phyloP scores from a whole-genome alignment of 805 yeast genomes.

The Candida maesae region DNA sequence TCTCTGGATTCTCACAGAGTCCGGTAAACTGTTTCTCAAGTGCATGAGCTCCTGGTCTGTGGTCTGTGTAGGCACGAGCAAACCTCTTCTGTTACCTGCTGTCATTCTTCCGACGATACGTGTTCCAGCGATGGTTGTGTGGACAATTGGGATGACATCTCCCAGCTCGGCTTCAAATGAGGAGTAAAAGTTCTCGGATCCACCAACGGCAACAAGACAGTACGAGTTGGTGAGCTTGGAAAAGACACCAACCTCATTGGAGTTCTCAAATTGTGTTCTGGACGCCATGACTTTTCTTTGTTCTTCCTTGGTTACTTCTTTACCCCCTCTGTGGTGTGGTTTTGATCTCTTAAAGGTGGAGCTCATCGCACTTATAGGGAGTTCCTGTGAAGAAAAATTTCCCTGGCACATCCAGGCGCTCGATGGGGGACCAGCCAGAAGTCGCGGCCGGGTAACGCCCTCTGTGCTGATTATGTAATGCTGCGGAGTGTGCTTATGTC shows the following conservation, averaged over 20 bases:
- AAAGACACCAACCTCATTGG: slow-evolving; percentile 91
- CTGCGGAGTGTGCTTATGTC: too few species aligned
- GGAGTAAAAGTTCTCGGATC: slow-evolving; percentile 82
- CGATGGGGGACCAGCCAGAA: too few species aligned
- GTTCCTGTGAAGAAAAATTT: too few species aligned
- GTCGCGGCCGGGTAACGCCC: too few species aligned
- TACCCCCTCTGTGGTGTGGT: background rate
- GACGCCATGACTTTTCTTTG: slow-evolving; percentile 61
- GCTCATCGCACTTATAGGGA: too few species aligned
- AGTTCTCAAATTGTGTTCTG: slow-evolving; percentile 78
- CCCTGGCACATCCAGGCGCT: too few species aligned
- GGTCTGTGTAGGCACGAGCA: slow-evolving; percentile 95
- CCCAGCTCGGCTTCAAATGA: slow-evolving; percentile 98
- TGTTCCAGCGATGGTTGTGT: slow-evolving; percentile 97
- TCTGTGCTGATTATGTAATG: too few species aligned
- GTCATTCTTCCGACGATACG: slow-evolving; percentile 98
- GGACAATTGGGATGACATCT: slow-evolving; percentile 93
- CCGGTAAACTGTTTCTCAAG: slow-evolving; percentile 93
- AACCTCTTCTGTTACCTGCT: slow-evolving; percentile 97
- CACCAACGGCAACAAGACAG: slow-evolving; percentile 95
- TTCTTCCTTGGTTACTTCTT: background rate
- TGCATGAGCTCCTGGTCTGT: slow-evolving; percentile 98
- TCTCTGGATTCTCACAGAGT: slow-evolving; percentile 90
- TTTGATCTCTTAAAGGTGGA: background rate
- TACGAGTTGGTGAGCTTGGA: slow-evolving; percentile 94